A percentile compares a stretch with the other conserved stretches of the same genome.
These are phyloP conservation scores for Sphaerosporella brunnea DNA, from an alignment of 495 filamentous ascomycete species.

Conservation along the genomic window DNA sequence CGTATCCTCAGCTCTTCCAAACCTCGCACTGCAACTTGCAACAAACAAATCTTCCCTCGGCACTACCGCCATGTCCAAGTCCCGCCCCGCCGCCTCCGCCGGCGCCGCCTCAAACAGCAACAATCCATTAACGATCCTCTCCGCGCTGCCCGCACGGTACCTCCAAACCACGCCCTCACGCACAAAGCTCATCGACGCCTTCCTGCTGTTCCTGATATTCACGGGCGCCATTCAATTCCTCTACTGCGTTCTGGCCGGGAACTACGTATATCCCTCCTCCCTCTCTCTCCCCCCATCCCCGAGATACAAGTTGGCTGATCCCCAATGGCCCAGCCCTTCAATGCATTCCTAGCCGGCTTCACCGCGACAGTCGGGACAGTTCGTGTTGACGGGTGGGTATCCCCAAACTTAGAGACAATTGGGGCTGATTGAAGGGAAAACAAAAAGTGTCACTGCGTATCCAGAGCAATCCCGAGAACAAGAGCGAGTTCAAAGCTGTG, in stretches of 20 bases:
- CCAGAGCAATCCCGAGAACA: slow-evolving; percentile 68
- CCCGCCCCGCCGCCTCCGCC: slow-evolving; percentile 5
- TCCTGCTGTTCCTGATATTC: slow-evolving; percentile 75
- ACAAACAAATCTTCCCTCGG: too few relatives aligned
- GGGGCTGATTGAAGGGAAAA: slow-evolving; percentile 57
- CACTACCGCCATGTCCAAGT: too few relatives aligned
- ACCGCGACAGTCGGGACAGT: slow-evolving; percentile 88
- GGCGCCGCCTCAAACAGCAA: slow-evolving; percentile 8
- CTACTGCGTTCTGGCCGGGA: slow-evolving; percentile 83
- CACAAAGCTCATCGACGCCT: slow-evolving; percentile 78
- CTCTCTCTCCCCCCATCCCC: neutral
- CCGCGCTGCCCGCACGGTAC: slow-evolving; percentile 57
- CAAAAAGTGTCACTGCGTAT: slow-evolving; percentile 55
- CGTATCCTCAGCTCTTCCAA: too few relatives aligned
- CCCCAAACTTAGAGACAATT: slow-evolving; percentile 58
- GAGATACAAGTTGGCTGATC: neutral
- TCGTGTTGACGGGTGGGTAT: slow-evolving; percentile 66
- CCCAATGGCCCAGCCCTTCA: slow-evolving; percentile 56
- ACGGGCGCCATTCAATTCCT: slow-evolving; percentile 80
- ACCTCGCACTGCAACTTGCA: too few relatives aligned
- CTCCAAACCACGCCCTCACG: slow-evolving; percentile 63
- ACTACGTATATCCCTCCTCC: slow-evolving; percentile 51
- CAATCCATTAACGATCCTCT: slow-evolving; percentile 18
- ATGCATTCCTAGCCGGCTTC: slow-evolving; percentile 93
- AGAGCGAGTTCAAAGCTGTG: slow-evolving; percentile 46